Evolutionary conservation across 495 filamentous ascomycete species (phyloP), one percentile per base, ranked within the genome.

Genomic region (Annulohypoxylon bovei): DNA sequence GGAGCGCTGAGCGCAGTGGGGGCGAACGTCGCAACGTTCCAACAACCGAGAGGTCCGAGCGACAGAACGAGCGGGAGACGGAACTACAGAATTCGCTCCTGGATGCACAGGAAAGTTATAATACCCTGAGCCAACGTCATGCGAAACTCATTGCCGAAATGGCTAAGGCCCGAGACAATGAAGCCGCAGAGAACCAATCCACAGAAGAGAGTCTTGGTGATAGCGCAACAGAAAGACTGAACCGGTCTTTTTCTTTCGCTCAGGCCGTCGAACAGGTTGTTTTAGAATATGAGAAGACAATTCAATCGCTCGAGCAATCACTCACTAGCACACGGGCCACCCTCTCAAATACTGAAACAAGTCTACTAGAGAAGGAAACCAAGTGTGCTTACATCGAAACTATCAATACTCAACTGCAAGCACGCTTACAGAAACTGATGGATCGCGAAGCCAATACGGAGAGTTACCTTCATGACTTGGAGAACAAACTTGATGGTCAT

Each of bases 271-370:
- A 99, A 74, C 91, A 95, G 75, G 93, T 99, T 40, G 93, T 99
- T 14, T 81, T 98, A 16, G 95, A 99, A 75, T 99, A 99, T 77
- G 95, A 99, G 73, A 98, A 97, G 86, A 99, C 95, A 0, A 98
- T 99, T 65, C 93, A 98, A 76, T 91, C 86, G 70, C 87, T 99
- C 25, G 96, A 99, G 81, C 88, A 93, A 40, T 96, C 94, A 0
- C 87, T 99, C 12, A 93, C 96, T 1, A 95, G 89, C 74, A 98
- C 96, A 6, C 88, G 96, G 46, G 84, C 91, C 47, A 93, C 93
- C 9, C 83, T 99, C 32, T 90, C 96, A 12, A 89, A 80, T 71
- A 93, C 89, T 0, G 95, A 99, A 77, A 93, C 93, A 65, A 89
- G 82, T 25, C 82, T 99, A 23, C 82, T 98, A 3, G 95, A 99